Base-by-base conservation (phyloP, 106 monocot genomes). In the Dendrobium chrysotoxum region DNA sequence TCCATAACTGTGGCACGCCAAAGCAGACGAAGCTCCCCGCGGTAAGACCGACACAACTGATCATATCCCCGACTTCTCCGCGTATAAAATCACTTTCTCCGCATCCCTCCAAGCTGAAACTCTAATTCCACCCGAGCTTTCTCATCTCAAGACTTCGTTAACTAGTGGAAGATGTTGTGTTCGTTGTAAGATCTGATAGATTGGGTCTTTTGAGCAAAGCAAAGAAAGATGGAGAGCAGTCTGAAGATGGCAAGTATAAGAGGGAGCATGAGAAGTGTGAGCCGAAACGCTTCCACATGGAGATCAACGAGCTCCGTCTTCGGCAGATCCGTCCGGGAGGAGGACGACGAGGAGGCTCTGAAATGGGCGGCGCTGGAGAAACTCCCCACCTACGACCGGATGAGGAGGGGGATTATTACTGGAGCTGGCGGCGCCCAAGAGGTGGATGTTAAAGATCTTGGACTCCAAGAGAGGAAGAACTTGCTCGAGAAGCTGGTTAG, bases 351-450 rank as follows among this genome's bases (percentile, higher is more conserved):
- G 53, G 86, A 86, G 76, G 82, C 86, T 11, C 66, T 86, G 21
- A 82, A 80, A 45, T 86, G 86, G 86, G 86, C 86, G 15, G 82
- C 86, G 20, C 81, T 87, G 4, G 84, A 88, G 84, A 88, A 82
- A 79, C 70, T 84, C 26, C 87, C 87, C 7, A 88, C 87, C 42
- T 88, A 88, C 44, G 79, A 81, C 21, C 70, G 87, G 25, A 70
- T 88, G 23, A 44, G 84, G 79, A 85, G 41, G 21, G 84, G 87
- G n/a, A 81, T 88, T 28, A 39, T 88, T 5, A 68, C 79, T 15
- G 81, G 79, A 11, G 20, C 75, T 10, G 78, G 20, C 25, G 83
- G 87, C 1, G 74, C 40, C n/a, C 39, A 39, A 16, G 87, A 84
- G 55, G 68, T 88, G 17, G 76, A 88, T 41, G 57, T 88, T 53